Evolutionary conservation across 2,329 filamentous ascomycete species (phyloP).

Genomic region (Venturia effusa): DNA sequence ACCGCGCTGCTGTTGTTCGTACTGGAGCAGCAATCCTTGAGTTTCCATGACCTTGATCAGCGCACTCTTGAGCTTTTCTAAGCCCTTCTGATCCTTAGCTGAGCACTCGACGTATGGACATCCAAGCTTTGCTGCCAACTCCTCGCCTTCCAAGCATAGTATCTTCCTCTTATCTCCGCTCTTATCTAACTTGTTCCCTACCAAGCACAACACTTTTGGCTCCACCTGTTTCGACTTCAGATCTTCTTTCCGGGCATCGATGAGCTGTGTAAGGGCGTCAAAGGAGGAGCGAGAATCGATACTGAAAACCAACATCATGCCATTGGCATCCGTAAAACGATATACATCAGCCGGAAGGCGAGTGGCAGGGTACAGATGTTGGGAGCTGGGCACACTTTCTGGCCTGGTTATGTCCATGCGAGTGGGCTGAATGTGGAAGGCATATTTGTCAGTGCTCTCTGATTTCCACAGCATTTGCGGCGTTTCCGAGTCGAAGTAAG

Average conservation of each 20-base stretch:
- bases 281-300: slow-evolving; percentile 7
- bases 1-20: background rate
- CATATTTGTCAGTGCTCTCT: background rate
- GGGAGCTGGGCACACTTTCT: background rate
- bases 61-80: background rate
- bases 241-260: background rate
- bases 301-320: slow-evolving; percentile 1
- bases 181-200: slow-evolving; percentile 2
- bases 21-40: background rate
- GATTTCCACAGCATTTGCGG: slow-evolving; percentile 5
- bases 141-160: slow-evolving; percentile 3
- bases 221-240: background rate
- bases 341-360: background rate
- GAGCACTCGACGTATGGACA: slow-evolving; percentile 2
- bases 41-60: background rate
- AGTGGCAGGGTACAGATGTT: slow-evolving; percentile 3
- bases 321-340: background rate
- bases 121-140: background rate
- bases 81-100: background rate
- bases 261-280: background rate
- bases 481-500: slow-evolving; percentile 1
- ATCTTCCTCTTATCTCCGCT: slow-evolving; percentile 3
- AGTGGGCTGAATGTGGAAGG: background rate
- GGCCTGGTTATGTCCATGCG: slow-evolving; percentile 2
- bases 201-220: background rate